Base-by-base conservation (phyloP, 768 basidiomycete genomes). In the Asterophora lycoperdoides region DNA sequence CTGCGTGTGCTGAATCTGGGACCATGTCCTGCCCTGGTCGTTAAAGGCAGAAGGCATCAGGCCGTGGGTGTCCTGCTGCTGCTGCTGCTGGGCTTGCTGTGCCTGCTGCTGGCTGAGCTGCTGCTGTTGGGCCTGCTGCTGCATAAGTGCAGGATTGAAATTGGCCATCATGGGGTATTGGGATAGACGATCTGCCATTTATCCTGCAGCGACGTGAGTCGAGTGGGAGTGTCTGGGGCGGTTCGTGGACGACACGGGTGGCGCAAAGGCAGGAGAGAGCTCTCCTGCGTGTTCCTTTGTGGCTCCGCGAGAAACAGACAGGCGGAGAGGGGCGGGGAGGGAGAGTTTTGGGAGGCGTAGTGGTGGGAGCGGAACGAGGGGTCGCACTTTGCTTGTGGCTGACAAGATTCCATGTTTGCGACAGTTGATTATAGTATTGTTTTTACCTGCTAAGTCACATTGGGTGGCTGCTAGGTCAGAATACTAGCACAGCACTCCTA, bases 101-200 rank as follows among this genome's bases (percentile, higher is more conserved):
- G 57, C 55, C 51, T 64, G 63, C 48, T 68, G 67, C 36, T 68
- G 69, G 30, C 66, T 67, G 42, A 63, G 66, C 48, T 67, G 65
- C 47, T 71, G 68, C 44, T 70, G 71, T 48, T 70, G 71, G 48
- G 73, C 73, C 45, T 72, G 71, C 44, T 76, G 77, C 53, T 72
- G 69, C 28, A 72, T 68, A 57, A 77, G 63, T 49, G 55, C 67
- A 48, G 69, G 64, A 49, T 68, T 70, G 65, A 80, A 77, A 64
- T 68, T 73, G 50, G 78, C 65, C 38, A 79, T 66, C 76, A 84
- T 79, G 57, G 71, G 54, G 64, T 80, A 83, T 65, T 72, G 74
- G 59, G 73, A 61, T 44, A 73, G 62, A 64, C 77, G 79, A 77
- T 84, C 81, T 62, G 82, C 80, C 82, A 83, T 82, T 66, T 63